Base-by-base conservation (phyloP, 179 eudicot genomes). In the Beta macrorhiza region DNA sequence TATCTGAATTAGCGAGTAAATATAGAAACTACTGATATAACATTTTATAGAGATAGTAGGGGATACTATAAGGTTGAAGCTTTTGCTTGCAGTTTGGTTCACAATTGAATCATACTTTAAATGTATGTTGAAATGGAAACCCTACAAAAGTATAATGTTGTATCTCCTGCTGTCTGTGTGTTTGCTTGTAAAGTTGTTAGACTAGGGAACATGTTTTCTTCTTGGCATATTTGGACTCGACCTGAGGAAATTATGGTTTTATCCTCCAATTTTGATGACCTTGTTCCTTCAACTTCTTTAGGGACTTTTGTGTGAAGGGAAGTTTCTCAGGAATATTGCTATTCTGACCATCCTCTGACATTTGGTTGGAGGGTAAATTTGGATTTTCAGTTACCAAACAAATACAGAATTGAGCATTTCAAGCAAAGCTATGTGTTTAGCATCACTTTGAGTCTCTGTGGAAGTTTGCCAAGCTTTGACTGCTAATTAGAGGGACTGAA, bases 141-240 rank as follows among this genome's bases (percentile, higher is more conserved):
- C 42, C 44, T 12, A 47, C 58, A 5, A 12, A 7, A 7, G 1
- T 25, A 11, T 61, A 37, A 49, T 49, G 53, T 49, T 49, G 42
- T 37, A 37, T 62, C 8, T 22, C 10, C 8, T 76, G 57, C 22
- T 71, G 82, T 61, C 22, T 73, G 29, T 74, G 78, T 64, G 62
- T n/a, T 67, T 74, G 59, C 62, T 52, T 61, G 56, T 11, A 72
- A 3, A 73, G 11, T 37, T 49, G 56, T 64, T 65, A 53, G 63
- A 51, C 56, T 55, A 64, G 72, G 25, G 49, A 25, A 37, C 29
- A 7, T 51, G 3, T 29, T 56, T 73, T 53, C 4, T 77, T 44
- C 72, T 64, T 64, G 53, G 74, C 32, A 7, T 45, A 20, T 58
- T 45, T 47, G 22, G 13, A 11, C 67, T 65, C n/a, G n/a, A 45